Evolutionary conservation across 2,329 filamentous ascomycete species (phyloP), one percentile per base, ranked within the genome.

Genomic region (Hysterium pulicare): DNA sequence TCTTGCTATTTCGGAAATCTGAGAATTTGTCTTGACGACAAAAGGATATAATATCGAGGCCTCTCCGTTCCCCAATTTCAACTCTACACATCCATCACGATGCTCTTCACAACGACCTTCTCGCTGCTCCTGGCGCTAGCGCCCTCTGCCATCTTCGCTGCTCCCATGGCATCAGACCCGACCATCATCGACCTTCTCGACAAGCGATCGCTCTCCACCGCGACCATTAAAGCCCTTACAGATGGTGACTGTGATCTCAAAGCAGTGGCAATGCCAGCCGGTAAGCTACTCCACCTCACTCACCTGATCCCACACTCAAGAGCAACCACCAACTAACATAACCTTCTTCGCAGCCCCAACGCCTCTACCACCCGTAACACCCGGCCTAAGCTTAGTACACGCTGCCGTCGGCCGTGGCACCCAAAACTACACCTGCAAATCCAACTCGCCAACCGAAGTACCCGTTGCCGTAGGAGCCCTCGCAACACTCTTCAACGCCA

Each of bases 361-460:
- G 5, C 70, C 78, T 13, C 76, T 95, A 5, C 82, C 85, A 11
- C 50, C 73, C 6, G 81, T 82, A 11, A 70, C 79, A 1, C 52
- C 71, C 5, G 86, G 83, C 42, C 72, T 87, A 22, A 71, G 62
- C 3, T 75, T 94, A 38, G 78, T 81, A 61, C 87, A 94, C 68
- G 85, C 96, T 41, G 87, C 86, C 61, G 74, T 96, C 48, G 91
- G 91, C 57, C 84, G 88, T 33, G 91, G 91, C 46, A 93, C 87
- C 6, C 84, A 96, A 71, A 96, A 96, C 77, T 97, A 96, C 74
- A 94, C 88, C 39, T 96, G 91, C 74, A 73, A 79, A 45, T 71
- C 63, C 3, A 46, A 53, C 44, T 78, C 85, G 54, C 62, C 78
- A 2, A 78, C 77, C 3, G 77, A 81, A 0, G 70, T 70, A 0